Evolutionary conservation across 352 stramenopile genomes (phyloP).

Genomic region (Globisporangium mamillatum): DNA sequence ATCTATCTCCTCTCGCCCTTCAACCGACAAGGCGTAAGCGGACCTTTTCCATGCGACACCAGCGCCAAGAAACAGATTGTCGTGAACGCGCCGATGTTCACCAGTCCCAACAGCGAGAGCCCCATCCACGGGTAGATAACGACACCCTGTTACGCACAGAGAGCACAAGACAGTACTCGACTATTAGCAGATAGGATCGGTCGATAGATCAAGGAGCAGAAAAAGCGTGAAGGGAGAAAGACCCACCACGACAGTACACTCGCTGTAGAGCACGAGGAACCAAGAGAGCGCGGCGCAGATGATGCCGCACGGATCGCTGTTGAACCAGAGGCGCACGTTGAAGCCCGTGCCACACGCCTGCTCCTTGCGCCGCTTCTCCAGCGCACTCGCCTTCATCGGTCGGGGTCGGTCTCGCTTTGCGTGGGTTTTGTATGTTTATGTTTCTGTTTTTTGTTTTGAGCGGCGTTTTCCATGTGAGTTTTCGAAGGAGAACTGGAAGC

Average conservation of each 20-base stretch:
- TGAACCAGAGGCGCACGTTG: slow-evolving; percentile 86
- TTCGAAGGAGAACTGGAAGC: neutral
- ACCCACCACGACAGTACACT: slow-evolving; percentile 87
- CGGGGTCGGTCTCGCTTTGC: neutral
- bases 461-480: neutral
- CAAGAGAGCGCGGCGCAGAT: slow-evolving; percentile 90
- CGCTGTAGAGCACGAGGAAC: slow-evolving; percentile 89
- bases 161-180: no score
- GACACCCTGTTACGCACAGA: slow-evolving; percentile 45
- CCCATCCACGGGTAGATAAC: slow-evolving; percentile 91
- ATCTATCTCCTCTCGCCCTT: no score
- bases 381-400: slow-evolving; percentile 28
- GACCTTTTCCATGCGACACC: slow-evolving; percentile 92
- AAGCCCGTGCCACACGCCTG: slow-evolving; percentile 75
- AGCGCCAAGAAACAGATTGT: slow-evolving; percentile 87
- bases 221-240: neutral
- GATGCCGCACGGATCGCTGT: slow-evolving; percentile 88
- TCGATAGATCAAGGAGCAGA: neutral
- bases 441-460: neutral
- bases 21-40: neutral
- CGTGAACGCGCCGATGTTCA: slow-evolving; percentile 72
- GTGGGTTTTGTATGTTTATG: neutral
- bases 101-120: slow-evolving; percentile 55
- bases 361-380: slow-evolving; percentile 46
- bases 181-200: no score